phyloP scores from a whole-genome alignment of 2,329 filamentous ascomycete genomes.

The Verticillium zaregamsianum region DNA sequence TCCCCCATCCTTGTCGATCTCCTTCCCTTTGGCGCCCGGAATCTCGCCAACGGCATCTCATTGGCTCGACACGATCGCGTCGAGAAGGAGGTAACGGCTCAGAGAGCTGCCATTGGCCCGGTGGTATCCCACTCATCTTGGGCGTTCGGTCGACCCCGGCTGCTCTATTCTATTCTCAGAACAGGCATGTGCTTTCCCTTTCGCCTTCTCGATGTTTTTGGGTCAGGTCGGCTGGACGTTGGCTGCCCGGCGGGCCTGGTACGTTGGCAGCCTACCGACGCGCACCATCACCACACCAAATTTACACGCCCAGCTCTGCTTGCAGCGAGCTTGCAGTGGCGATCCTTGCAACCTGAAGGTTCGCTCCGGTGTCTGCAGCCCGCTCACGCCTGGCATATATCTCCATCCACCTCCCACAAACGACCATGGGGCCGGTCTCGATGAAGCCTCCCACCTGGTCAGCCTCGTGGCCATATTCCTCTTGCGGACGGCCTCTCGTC shows the following conservation, averaged over 20 bases:
- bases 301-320: background rate
- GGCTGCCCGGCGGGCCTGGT: no score
- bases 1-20: background rate
- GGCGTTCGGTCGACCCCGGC: background rate
- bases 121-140: background rate
- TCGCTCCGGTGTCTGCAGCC: background rate
- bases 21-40: constrained; percentile 9
- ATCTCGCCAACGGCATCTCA: background rate
- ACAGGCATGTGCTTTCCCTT: background rate
- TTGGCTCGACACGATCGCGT: background rate
- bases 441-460: background rate
- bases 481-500: background rate
- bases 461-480: background rate
- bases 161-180: background rate
- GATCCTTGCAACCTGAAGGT: background rate
- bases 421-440: background rate
- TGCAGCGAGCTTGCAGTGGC: background rate
- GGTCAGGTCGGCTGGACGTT: no score
- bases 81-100: background rate
- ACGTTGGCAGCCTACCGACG: no score
- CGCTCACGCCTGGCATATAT: background rate
- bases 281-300: background rate
- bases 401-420: background rate
- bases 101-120: background rate
- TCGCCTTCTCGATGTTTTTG: background rate